Conservation (phyloP, 768 basidiomycete genomes). For the Astraeus odoratus region DNA sequence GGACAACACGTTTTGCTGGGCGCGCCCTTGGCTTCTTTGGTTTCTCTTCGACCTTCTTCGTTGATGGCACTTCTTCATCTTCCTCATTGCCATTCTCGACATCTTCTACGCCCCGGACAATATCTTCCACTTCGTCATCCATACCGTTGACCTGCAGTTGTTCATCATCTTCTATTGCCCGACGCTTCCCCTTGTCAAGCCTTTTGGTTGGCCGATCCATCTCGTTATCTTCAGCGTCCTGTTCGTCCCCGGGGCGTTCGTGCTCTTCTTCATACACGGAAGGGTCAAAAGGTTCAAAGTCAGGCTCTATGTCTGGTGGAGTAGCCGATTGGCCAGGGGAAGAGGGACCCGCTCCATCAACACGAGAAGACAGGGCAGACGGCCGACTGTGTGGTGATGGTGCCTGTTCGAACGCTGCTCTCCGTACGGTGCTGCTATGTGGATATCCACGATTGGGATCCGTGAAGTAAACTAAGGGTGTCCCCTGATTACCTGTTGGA, state of each 20-base stretch:
- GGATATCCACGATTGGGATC: conserved; percentile 31
- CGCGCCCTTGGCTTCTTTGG: conserved; percentile 20
- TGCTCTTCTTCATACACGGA: conserved; percentile 31
- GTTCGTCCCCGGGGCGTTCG: conserved; percentile 37
- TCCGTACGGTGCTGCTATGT: conserved; percentile 29
- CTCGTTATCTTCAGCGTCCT: conserved; percentile 27
- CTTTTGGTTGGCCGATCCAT: conserved; percentile 20
- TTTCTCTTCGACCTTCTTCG: conserved; percentile 26
- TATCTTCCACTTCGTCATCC: conserved; percentile 36
- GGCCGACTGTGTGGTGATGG: conserved; percentile 47
- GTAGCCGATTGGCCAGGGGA: conserved; percentile 24
- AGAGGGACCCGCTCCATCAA: conserved; percentile 31
- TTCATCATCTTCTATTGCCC: conserved; percentile 18
- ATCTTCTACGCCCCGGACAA: conserved; percentile 34
- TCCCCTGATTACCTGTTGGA: conserved; percentile 22
- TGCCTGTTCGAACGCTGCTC: conserved; percentile 53
- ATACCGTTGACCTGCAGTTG: conserved; percentile 10
- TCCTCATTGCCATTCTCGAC: conserved; percentile 48
- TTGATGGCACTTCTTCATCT: conserved; percentile 28
- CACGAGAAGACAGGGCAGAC: conserved; percentile 19
- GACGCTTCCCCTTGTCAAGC: conserved; percentile 37
- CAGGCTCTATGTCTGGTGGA: conserved; percentile 15
- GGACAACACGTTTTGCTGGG: conserved; percentile 14
- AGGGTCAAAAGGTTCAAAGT: conserved; percentile 21
- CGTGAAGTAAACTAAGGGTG: conserved; percentile 31